Evolutionary conservation across 1,139 yeast species (phyloP).

Genomic region (Magnusiomyces fungicola): DNA sequence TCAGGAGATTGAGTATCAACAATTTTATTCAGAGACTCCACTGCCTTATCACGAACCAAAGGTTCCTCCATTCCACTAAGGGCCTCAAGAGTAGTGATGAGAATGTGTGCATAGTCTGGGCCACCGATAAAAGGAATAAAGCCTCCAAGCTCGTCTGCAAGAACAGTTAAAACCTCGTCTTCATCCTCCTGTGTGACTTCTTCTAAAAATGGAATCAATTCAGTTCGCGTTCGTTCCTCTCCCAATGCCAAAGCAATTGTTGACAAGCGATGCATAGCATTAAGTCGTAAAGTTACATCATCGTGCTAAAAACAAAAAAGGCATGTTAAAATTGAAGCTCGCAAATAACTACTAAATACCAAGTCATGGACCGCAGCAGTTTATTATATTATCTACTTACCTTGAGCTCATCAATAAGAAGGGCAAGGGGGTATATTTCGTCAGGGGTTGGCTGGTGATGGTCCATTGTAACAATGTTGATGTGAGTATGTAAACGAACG

Average conservation of each 20-base stretch:
- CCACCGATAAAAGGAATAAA: conserved; percentile 91
- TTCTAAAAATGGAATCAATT: conserved; percentile 80
- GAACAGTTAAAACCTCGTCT: conserved; percentile 91
- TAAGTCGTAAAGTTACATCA: conserved; percentile 86
- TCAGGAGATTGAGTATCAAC: conserved; percentile 57
- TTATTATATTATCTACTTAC: conserved; percentile 18
- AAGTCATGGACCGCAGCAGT: neutral
- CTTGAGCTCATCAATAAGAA: conserved; percentile 91
- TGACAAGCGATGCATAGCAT: conserved; percentile 90
- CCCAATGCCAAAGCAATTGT: conserved; percentile 95
- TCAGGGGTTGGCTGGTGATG: conserved; percentile 26
- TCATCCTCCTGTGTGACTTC: conserved; percentile 96
- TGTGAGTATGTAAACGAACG: neutral
- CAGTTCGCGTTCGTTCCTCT: conserved; percentile 83
- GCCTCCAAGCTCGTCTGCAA: conserved; percentile 83
- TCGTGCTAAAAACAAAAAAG: conserved; percentile 46
- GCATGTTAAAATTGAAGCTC: neutral
- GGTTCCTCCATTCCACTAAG: conserved; percentile 96
- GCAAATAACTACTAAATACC: neutral
- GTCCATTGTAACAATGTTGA: conserved; percentile 12
- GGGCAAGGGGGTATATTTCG: conserved; percentile 89
- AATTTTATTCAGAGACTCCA: conserved; percentile 69
- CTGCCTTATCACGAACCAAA: conserved; percentile 92
- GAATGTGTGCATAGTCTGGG: conserved; percentile 60
- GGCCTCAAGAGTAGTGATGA: conserved; percentile 80